phyloP scores from a whole-genome alignment of 148 eudicot species.

The Drosera capensis region DNA sequence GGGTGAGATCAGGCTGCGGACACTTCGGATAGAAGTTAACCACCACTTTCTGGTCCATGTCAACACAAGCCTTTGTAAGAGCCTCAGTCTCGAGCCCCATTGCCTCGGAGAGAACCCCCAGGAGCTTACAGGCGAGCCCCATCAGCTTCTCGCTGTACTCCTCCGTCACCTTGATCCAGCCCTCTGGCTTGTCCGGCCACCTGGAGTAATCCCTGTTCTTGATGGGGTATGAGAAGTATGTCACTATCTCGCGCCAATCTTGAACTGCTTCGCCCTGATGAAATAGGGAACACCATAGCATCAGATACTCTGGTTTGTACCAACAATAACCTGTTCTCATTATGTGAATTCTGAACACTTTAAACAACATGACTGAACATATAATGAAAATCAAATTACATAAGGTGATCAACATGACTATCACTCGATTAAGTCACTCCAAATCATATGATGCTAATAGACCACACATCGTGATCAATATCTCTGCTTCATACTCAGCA shows the following conservation, averaged over 20 bases:
- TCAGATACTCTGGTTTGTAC: background rate
- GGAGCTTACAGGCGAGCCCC: slow-evolving; percentile 63
- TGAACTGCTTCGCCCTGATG: slow-evolving; percentile 72
- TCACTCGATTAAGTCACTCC: too few relatives aligned
- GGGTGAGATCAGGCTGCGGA: slow-evolving; percentile 78
- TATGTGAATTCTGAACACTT: background rate
- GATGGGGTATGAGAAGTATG: slow-evolving; percentile 74
- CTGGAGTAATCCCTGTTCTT: slow-evolving; percentile 66
- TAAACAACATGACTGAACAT: too few relatives aligned
- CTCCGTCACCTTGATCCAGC: slow-evolving; percentile 55
- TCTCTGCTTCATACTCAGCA: too few relatives aligned
- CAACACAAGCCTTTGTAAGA: slow-evolving; percentile 67
- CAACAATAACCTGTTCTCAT: too few relatives aligned
- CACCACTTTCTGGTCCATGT: slow-evolving; percentile 92
- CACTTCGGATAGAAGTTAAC: slow-evolving; percentile 89
- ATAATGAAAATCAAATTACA: too few relatives aligned
- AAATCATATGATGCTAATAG: too few relatives aligned
- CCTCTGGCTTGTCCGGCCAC: slow-evolving; percentile 91
- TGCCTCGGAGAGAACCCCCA: slow-evolving; percentile 73
- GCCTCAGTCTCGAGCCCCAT: slow-evolving; percentile 86
- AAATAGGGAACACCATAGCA: background rate
- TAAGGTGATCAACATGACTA: too few relatives aligned
- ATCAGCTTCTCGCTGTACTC: slow-evolving; percentile 57
- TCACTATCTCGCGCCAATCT: slow-evolving; percentile 84
- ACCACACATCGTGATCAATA: too few relatives aligned